These are phyloP conservation scores for Selenicereus undatus DNA, from an alignment of 148 eudicot species.

Conservation along the genomic window DNA sequence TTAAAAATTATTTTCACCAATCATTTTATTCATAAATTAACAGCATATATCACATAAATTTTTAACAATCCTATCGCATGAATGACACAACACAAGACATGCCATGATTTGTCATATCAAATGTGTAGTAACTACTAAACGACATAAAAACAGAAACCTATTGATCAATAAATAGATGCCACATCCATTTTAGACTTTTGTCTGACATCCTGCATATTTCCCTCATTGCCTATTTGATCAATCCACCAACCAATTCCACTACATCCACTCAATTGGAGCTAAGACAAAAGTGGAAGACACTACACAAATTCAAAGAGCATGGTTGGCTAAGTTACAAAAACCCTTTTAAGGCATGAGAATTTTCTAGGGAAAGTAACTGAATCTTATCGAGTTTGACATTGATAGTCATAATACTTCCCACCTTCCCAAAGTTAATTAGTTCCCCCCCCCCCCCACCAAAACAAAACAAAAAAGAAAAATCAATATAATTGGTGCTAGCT, in stretches of 20 bases:
- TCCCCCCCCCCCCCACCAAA: neutral
- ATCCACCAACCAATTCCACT: slow-evolving; percentile 17
- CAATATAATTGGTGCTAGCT: slow-evolving; percentile 6
- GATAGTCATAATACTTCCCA: slow-evolving; percentile 11
- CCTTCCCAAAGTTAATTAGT: neutral
- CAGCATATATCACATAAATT: too few species aligned
- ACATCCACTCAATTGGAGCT: slow-evolving; percentile 3
- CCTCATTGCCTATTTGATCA: neutral
- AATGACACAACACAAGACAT: neutral
- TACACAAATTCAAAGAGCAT: slow-evolving; percentile 15
- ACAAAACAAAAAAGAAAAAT: neutral
- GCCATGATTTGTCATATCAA: too few species aligned
- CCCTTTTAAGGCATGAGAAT: slow-evolving; percentile 16
- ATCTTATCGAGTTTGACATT: slow-evolving; percentile 22
- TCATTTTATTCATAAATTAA: neutral
- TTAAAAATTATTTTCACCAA: too few species aligned
- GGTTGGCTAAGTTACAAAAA: slow-evolving; percentile 10
- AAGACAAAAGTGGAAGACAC: slow-evolving; percentile 18
- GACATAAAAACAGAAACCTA: neutral
- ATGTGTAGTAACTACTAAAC: too few species aligned
- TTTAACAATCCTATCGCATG: too few species aligned
- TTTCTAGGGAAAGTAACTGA: slow-evolving; percentile 23
- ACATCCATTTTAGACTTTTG: neutral
- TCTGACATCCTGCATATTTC: neutral
- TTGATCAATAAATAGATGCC: neutral